Base-by-base conservation (phyloP, 179 eudicot genomes). In the Vitellaria paradoxa region DNA sequence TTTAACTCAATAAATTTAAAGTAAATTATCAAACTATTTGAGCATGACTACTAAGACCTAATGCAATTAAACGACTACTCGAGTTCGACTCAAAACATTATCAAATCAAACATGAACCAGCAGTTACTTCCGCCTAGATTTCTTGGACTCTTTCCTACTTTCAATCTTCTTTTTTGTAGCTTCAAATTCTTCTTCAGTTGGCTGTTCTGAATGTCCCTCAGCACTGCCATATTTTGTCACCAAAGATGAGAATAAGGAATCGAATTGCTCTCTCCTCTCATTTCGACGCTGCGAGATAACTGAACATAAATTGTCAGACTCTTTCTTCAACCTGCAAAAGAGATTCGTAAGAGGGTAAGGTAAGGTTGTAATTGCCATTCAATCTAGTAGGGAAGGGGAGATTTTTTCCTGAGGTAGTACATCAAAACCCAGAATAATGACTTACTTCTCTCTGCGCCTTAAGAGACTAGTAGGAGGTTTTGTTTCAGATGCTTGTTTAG, bases 111-210 rank as follows among this genome's bases (percentile, higher is more conserved):
- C 45, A 42, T 42, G 6, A 42, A 42, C 45, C 45, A 4, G 3
- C 45, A 73, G 83, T 87, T 84, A 90, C 80, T 88, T 83, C 46
- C 64, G 78, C 84, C 78, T 87, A 62, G 91, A 83, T 76, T 85
- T 89, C 67, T 78, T 85, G 0, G 91, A 82, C 0, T 81, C 72
- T 81, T 84, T 84, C 62, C 82, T 79, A 63, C 81, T 84, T 80
- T 85, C 88, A 67, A 96, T 65, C 70, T 81, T 96, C 76, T 76
- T 86, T 76, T 81, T 82, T 18, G 91, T 90, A 79, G 96, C 97
- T 88, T 86, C 92, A 68, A 96, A 96, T 84, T 96, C 99, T 86
- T 91, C 99, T 17, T 96, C 98, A 1, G 91, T 88, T 26, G 98
- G 99, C 76, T 42, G 45, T 42, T 96, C 97, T 30, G 97, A 79